Conservation (phyloP, 192 early-diverging fungal species). For the Thoreauomyces humboldtii region DNA sequence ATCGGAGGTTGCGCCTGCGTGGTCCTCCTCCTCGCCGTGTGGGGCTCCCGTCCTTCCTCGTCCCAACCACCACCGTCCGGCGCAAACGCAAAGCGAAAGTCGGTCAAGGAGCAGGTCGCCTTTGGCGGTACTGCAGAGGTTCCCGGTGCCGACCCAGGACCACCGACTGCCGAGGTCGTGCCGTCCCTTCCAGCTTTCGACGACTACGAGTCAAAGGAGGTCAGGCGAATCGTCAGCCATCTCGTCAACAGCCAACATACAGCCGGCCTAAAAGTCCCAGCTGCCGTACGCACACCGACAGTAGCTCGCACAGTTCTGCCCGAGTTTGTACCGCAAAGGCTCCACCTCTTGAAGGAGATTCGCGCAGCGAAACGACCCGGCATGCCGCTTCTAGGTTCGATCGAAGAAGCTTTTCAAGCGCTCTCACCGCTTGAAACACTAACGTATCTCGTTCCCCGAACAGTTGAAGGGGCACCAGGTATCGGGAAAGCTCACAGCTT, state of each 20-base stretch:
- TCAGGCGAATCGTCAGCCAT: constrained; percentile 1
- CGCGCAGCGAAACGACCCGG: constrained; percentile 13
- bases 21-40: not conserved
- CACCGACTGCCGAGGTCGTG: not conserved
- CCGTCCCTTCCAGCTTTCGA: not conserved
- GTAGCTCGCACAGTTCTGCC: constrained; percentile 14
- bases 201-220: not conserved
- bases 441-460: not conserved
- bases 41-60: not conserved
- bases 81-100: not conserved
- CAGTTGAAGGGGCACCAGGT: constrained; percentile 37
- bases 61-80: not conserved
- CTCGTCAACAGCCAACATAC: not conserved
- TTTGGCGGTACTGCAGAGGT: not conserved
- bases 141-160: not conserved
- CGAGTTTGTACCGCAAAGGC: constrained; percentile 30
- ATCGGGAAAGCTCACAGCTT: constrained; percentile 38
- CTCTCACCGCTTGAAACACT: not conserved
- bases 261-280: not conserved
- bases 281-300: not conserved
- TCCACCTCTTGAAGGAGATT: constrained; percentile 32
- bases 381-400: constrained; percentile 15
- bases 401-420: not conserved
- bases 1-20: not conserved
- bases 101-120: not conserved